Evolutionary conservation across 495 filamentous ascomycete genomes (phyloP).

Genomic region (Xylaria sp.): DNA sequence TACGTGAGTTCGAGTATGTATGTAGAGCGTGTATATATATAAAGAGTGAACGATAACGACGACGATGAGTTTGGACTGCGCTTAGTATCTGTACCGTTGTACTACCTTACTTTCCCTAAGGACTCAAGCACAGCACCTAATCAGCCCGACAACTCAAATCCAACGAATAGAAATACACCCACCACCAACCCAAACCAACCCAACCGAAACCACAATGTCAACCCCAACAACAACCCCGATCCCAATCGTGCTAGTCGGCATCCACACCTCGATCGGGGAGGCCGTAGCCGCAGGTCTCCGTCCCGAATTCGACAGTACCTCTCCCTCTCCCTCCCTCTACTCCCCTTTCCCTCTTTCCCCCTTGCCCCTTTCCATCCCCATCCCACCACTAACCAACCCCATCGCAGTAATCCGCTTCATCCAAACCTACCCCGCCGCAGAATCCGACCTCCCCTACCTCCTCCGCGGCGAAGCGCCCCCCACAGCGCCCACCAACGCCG

Average conservation of each 20-base stretch:
- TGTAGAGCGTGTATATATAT: neutral
- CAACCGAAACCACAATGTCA: neutral
- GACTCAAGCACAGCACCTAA: neutral
- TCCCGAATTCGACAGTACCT: slow-evolving; percentile 23
- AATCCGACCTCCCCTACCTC: slow-evolving; percentile 20
- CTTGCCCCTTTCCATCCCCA: neutral
- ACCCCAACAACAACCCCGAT: slow-evolving; percentile 11
- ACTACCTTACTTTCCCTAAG: slow-evolving; percentile 1
- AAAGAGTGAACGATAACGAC: neutral
- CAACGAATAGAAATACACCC: too few relatives aligned
- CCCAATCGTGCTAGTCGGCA: slow-evolving; percentile 24
- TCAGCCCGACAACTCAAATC: too few relatives aligned
- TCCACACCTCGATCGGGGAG: slow-evolving; percentile 24
- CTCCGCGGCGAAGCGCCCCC: slow-evolving; percentile 3
- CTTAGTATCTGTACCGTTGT: neutral
- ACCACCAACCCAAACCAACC: neutral
- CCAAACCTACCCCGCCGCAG: slow-evolving; percentile 11
- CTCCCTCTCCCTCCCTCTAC: neutral
- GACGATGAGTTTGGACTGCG: neutral
- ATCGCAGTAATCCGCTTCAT: slow-evolving; percentile 24
- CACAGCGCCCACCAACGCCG: neutral
- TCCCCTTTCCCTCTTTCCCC: neutral
- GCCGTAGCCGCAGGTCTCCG: slow-evolving; percentile 16
- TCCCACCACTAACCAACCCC: neutral
- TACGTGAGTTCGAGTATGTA: too few relatives aligned